Percentiles rank a stretch among this genome's conserved stretches.
phyloP scores from a whole-genome alignment of 441 rosid genomes.

The Manihot esculenta region DNA sequence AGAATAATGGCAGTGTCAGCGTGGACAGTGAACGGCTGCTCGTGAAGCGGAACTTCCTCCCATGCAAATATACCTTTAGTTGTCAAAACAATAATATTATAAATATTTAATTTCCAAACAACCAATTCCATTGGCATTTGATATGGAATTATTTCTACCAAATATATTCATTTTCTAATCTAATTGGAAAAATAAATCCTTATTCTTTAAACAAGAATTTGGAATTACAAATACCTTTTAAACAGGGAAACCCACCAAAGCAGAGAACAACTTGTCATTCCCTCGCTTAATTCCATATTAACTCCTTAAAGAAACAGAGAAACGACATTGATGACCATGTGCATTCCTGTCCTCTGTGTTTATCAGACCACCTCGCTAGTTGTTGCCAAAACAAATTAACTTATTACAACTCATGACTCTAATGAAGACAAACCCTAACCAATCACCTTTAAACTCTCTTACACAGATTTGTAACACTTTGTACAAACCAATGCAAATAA shows the following conservation, averaged over 20 bases:
- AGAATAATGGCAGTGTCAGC: background rate
- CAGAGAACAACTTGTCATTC: constrained; percentile 37
- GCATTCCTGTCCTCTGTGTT: constrained; percentile 36
- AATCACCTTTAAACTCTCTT: constrained; percentile 33
- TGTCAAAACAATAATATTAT: constrained; percentile 32
- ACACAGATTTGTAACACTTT: constrained; percentile 32
- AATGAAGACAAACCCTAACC: constrained; percentile 44
- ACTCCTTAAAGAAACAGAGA: constrained; percentile 23
- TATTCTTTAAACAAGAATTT: constrained; percentile 23
- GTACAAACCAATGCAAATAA: constrained; percentile 37
- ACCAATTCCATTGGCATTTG: constrained; percentile 20
- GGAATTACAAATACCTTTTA: constrained; percentile 37
- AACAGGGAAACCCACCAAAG: constrained; percentile 19
- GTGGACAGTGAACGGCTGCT: constrained; percentile 1
- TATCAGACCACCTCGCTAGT: constrained; percentile 24
- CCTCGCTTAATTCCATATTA: constrained; percentile 27
- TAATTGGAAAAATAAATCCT: constrained; percentile 15
- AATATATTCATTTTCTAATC: background rate
- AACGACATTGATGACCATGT: constrained; percentile 51
- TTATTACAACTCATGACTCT: constrained; percentile 33
- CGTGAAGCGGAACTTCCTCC: constrained; percentile 30
- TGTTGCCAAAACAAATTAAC: constrained; percentile 1
- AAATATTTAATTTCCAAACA: constrained; percentile 25
- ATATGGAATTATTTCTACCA: constrained; percentile 20
- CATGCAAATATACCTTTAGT: constrained; percentile 39